Evolutionary conservation across 1,284 basidiomycete species (phyloP).

Genomic region (Ganoderma meredithae): DNA sequence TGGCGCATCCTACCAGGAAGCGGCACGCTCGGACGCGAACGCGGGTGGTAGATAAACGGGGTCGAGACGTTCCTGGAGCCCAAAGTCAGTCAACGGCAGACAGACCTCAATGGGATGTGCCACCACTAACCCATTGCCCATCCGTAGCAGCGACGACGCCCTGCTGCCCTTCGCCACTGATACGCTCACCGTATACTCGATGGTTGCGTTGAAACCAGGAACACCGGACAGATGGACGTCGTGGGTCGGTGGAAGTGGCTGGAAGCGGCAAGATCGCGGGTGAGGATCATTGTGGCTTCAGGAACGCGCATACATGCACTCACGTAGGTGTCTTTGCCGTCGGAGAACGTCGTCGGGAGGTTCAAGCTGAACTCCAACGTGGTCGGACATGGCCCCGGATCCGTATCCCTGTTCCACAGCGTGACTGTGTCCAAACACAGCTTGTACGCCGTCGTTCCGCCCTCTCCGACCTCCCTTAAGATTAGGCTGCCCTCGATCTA

Average conservation of each 20-base stretch:
- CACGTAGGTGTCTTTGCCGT: conserved; percentile 65
- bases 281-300: conserved; percentile 6
- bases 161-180: conserved; percentile 35
- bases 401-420: conserved; percentile 63
- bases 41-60: conserved; percentile 70
- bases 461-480: conserved; percentile 70
- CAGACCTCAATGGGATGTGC: background rate
- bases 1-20: conserved; percentile 56
- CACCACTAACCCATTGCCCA: conserved; percentile 36
- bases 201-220: conserved; percentile 62
- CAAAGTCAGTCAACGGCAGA: background rate
- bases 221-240: conserved; percentile 69
- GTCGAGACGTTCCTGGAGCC: conserved; percentile 56
- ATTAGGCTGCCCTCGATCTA: conserved; percentile 68
- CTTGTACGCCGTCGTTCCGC: conserved; percentile 58
- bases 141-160: conserved; percentile 34
- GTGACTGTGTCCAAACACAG: conserved; percentile 59
- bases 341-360: conserved; percentile 64
- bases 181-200: conserved; percentile 39
- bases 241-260: conserved; percentile 69
- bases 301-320: conserved; percentile 36
- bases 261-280: background rate
- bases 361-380: conserved; percentile 59
- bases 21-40: conserved; percentile 62
- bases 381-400: conserved; percentile 55